These are phyloP conservation scores for Phytophthora rubi DNA, from an alignment of 352 stramenopile genomes.

Conservation along the genomic window DNA sequence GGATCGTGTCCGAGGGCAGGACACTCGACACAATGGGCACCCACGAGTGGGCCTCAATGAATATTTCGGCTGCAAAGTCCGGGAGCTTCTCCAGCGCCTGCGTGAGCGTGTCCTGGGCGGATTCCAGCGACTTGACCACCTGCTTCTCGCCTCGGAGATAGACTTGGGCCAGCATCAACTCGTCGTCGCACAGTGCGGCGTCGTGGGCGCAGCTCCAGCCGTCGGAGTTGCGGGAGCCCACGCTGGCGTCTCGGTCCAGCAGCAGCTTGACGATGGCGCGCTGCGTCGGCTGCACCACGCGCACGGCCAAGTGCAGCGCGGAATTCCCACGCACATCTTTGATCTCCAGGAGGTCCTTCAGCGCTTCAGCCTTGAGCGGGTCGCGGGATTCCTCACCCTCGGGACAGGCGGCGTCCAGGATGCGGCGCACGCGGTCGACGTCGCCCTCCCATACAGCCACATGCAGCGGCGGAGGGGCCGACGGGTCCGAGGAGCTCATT, in stretches of 20 bases:
- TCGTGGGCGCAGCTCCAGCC: constrained; percentile 85
- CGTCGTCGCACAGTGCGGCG: constrained; percentile 74
- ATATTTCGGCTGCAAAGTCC: constrained; percentile 85
- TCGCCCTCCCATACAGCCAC: constrained; percentile 79
- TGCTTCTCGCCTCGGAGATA: constrained; percentile 71
- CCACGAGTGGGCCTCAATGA: constrained; percentile 82
- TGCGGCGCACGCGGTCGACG: constrained; percentile 32
- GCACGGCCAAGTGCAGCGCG: constrained; percentile 74
- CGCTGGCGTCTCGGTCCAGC: constrained; percentile 48
- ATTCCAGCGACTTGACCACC: constrained; percentile 52
- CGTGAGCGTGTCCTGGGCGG: constrained; percentile 62
- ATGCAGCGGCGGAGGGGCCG: constrained; percentile 49
- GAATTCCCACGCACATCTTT: constrained; percentile 74
- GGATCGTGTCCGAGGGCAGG: constrained; percentile 77
- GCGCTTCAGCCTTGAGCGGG: constrained; percentile 9
- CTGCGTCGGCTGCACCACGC: constrained; percentile 68
- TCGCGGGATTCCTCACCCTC: constrained; percentile 16
- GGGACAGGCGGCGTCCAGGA: constrained; percentile 40
- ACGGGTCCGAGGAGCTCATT: not conserved
- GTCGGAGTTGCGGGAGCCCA: constrained; percentile 42
- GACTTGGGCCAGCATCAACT: constrained; percentile 75
- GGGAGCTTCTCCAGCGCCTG: constrained; percentile 69
- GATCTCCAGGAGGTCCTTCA: constrained; percentile 54
- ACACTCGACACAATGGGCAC: constrained; percentile 82
- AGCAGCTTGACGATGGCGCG: constrained; percentile 65